Evolutionary conservation across 1,139 yeast species (phyloP), one percentile per base, ranked within the genome.

Genomic region (Sugiyamaella pinicola): DNA sequence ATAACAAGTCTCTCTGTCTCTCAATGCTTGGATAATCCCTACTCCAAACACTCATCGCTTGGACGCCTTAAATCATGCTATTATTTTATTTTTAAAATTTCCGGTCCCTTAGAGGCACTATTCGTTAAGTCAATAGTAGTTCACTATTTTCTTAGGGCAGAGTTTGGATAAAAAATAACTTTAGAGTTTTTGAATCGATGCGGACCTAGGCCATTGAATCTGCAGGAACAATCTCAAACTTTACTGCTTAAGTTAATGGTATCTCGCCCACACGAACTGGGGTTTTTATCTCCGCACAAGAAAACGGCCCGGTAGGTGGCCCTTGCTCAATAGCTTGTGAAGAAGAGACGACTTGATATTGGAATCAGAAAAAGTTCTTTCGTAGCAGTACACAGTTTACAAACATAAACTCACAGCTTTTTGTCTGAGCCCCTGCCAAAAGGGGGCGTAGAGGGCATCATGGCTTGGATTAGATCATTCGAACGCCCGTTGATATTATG

Each of bases 141-240:
- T 39, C 24, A 24, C 24, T 19, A 37, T 19, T 19, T 26, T 26
- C 18, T 19, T 18, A 37, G 41, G 19, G 41, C 19, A 24, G 28
- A 24, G 8, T 24, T 24, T 9, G 8, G 28, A 24, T 35, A 10
- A 13, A 29, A 42, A 42, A 42, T 42, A 42, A 33, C 13, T 29
- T 33, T 43, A 33, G 21, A 28, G 47, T 43, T 43, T 43, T 43
- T 21, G 26, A 38, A 21, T 38, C 42, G 39, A 13, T 31, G 10
- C 17, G 13, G 6, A 42, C 26, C 29, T 26, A 21, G n/a, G 19
- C 10, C 46, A 19, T 18, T 10, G 35, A 12, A 43, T 43, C 38
- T 43, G 38, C 47, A 43, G 47, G 47, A 43, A 43, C 47, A 29
- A 43, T 19, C 47, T 26, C 24, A 33, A 43, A 21, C 39, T 19